A percentile compares a stretch with the other conserved stretches of the same genome.
These are phyloP conservation scores for Phaffomyces opuntiae DNA, from an alignment of 805 yeast species.

Conservation along the genomic window DNA sequence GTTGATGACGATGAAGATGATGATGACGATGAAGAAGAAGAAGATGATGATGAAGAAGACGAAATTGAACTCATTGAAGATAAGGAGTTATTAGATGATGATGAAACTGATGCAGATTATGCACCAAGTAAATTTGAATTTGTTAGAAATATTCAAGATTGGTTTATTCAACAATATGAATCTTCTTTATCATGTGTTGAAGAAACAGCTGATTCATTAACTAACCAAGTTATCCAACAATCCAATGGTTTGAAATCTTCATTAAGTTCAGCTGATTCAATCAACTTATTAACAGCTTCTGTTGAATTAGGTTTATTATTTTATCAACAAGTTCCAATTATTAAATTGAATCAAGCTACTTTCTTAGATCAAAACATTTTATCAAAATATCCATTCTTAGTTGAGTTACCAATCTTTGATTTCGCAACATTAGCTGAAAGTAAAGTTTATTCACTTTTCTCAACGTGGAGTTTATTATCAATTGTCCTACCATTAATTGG, in stretches of 20 bases:
- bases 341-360: constrained; percentile 11
- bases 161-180: constrained; percentile 19
- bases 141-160: constrained; percentile 15
- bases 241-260: constrained; percentile 14
- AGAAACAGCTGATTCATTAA: constrained; percentile 11
- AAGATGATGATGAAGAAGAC: constrained; percentile 5
- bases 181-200: constrained; percentile 13
- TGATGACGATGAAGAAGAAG: constrained; percentile 4
- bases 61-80: constrained; percentile 9
- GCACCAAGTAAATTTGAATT: constrained; percentile 7
- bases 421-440: constrained; percentile 1
- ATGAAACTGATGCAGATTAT: constrained; percentile 13
- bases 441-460: constrained; percentile 5
- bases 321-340: constrained; percentile 14
- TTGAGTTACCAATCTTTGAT: constrained; percentile 15
- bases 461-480: constrained; percentile 21
- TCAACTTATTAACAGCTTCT: constrained; percentile 14
- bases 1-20: constrained; percentile 11
- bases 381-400: constrained; percentile 13
- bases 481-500: constrained; percentile 19
- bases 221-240: constrained; percentile 3
- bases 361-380: constrained; percentile 17
- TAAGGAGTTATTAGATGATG: constrained; percentile 11
- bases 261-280: constrained; percentile 24
- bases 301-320: constrained; percentile 16